A percentile compares a stretch with the other conserved stretches of the same genome.
Conservation (phyloP, 2,329 filamentous ascomycete species). For the Diaporthe longicolla region DNA sequence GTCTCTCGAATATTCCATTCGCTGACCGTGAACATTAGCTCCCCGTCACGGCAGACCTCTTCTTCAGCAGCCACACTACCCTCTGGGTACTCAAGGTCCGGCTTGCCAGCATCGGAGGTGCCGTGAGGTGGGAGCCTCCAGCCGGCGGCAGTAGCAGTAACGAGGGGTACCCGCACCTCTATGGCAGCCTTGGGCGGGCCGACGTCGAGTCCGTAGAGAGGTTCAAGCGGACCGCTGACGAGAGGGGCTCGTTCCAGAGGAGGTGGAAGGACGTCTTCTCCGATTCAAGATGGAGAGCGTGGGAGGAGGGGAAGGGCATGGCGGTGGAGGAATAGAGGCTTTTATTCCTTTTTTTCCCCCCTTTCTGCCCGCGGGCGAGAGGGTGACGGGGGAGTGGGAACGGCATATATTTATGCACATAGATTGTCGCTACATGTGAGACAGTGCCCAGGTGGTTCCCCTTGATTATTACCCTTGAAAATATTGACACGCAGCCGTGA, state of each 20-base stretch:
- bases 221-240: slow-evolving; percentile 60
- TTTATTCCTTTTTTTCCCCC: neutral
- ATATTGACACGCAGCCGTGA: neutral
- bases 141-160: slow-evolving; percentile 49
- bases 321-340: slow-evolving; percentile 9
- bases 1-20: neutral
- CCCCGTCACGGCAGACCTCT: slow-evolving; percentile 60
- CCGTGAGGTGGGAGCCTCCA: slow-evolving; percentile 67
- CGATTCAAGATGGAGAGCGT: slow-evolving; percentile 59
- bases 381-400: neutral
- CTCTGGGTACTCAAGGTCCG: slow-evolving; percentile 70
- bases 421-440: neutral
- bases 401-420: neutral
- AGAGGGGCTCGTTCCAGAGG: slow-evolving; percentile 46
- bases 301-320: slow-evolving; percentile 26
- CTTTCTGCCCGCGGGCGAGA: neutral
- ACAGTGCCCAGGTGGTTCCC: neutral
- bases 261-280: slow-evolving; percentile 63
- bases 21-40: slow-evolving; percentile 51
- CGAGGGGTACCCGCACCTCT: slow-evolving; percentile 70
- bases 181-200: slow-evolving; percentile 67
- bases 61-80: slow-evolving; percentile 56
- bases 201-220: slow-evolving; percentile 64
- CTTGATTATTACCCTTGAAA: neutral
- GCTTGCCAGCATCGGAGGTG: slow-evolving; percentile 58